Evolutionary conservation across 257 asterid genomes (phyloP).

Genomic region (Nicotiana otophora): DNA sequence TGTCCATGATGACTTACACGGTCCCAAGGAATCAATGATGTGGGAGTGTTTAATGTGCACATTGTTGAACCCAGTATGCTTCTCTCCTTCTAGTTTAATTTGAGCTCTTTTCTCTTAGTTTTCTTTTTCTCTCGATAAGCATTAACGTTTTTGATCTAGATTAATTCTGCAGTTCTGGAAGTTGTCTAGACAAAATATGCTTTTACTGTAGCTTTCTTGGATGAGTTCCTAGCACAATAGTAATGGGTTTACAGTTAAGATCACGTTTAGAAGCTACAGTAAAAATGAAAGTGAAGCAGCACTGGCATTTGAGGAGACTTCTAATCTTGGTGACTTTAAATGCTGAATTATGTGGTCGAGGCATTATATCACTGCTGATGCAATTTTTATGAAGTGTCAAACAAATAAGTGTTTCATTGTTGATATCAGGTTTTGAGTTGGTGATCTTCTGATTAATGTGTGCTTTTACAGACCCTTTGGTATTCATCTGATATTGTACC

Average conservation of each 20-base stretch:
- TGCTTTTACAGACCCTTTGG: not conserved
- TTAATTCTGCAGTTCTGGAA: not conserved
- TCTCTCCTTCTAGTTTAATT: not conserved
- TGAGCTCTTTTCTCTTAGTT: not conserved
- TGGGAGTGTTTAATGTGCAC: conserved; percentile 85
- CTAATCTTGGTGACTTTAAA: not conserved
- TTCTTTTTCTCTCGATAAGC: not conserved
- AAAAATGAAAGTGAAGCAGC: not conserved
- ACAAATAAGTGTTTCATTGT: not conserved
- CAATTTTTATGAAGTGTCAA: not conserved
- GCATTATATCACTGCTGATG: not conserved
- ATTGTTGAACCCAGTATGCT: conserved; percentile 73
- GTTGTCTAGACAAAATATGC: not conserved
- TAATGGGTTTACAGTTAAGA: not conserved
- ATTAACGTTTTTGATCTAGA: not conserved
- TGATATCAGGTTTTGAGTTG: not conserved
- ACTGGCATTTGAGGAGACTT: not conserved
- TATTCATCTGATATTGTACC: not conserved
- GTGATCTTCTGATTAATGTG: not conserved
- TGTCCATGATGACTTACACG: conserved; percentile 13
- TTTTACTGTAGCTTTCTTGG: not conserved
- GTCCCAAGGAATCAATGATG: conserved; percentile 20
- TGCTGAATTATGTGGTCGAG: not conserved
- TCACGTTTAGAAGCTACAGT: not conserved
- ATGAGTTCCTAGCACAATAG: not conserved